Evolutionary conservation across 495 filamentous ascomycete genomes (phyloP).

Genomic region (Talaromyces stipitatus): DNA sequence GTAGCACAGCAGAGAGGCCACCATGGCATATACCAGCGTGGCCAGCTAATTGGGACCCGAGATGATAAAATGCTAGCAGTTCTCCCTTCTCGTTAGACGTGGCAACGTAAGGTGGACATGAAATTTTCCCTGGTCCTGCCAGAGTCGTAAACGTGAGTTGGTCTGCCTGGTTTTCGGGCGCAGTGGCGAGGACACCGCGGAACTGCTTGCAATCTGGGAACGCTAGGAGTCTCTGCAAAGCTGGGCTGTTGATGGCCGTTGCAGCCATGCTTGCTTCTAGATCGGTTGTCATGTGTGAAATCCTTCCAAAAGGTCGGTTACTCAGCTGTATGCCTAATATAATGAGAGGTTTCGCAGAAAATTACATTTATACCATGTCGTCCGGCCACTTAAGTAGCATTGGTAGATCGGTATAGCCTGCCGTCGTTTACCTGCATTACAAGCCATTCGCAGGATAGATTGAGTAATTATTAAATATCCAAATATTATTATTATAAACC

Average conservation of each 20-base stretch:
- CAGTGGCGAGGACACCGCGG: neutral
- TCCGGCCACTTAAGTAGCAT: constrained; percentile 3
- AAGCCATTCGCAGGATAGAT: neutral
- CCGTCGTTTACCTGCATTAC: neutral
- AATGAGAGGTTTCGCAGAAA: constrained; percentile 1
- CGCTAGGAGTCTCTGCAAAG: neutral
- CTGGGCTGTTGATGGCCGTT: neutral
- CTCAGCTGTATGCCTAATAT: neutral
- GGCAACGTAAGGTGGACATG: constrained; percentile 61
- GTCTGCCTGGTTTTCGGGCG: neutral
- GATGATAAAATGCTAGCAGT: constrained; percentile 69
- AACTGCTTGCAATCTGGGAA: neutral
- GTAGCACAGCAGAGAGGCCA: constrained; percentile 78
- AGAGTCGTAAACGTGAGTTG: constrained; percentile 39
- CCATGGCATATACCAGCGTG: constrained; percentile 91
- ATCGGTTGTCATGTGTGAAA: constrained; percentile 2
- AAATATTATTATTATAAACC: neutral
- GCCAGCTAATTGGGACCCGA: constrained; percentile 78
- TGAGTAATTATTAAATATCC: neutral
- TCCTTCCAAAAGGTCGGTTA: neutral
- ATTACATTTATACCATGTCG: neutral
- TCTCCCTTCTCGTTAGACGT: constrained; percentile 65
- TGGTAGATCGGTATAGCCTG: constrained; percentile 6
- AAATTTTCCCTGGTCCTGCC: constrained; percentile 64
- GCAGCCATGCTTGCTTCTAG: constrained; percentile 3